These are phyloP conservation scores for Ascochyta pisi DNA, from an alignment of 2,329 filamentous ascomycete species.

Conservation along the genomic window DNA sequence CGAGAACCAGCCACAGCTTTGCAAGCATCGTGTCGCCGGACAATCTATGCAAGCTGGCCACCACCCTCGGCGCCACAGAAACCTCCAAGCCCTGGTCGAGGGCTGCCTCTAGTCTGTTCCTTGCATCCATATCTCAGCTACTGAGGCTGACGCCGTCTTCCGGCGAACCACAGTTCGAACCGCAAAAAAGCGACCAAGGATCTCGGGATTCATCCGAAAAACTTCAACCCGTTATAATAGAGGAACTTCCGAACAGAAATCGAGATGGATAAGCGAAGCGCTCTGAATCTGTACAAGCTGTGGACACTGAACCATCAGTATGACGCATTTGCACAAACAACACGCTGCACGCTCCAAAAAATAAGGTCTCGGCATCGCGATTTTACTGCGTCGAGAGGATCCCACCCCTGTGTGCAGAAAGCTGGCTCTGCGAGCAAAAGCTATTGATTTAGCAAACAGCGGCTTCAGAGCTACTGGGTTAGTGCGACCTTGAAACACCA, in stretches of 20 bases:
- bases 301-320: not conserved
- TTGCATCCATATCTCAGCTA: conserved; percentile 2
- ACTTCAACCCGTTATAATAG: not conserved
- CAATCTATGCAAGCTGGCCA: conserved; percentile 5
- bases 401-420: conserved; percentile 2
- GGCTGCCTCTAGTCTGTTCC: not conserved
- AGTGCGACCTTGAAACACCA: conserved; percentile 15
- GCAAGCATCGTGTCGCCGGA: not conserved
- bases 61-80: not conserved
- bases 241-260: not conserved
- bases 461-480: conserved; percentile 10
- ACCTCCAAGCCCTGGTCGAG: not conserved
- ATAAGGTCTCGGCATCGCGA: conserved; percentile 8
- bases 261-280: not conserved
- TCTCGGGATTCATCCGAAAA: not conserved
- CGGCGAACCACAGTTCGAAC: not conserved
- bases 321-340: conserved; percentile 5
- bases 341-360: conserved; percentile 3
- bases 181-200: not conserved
- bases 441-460: conserved; percentile 25
- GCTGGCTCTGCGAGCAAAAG: conserved; percentile 2
- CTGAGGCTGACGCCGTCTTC: not conserved
- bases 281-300: not conserved
- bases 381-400: not conserved
- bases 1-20: conserved; percentile 5